Conservation (phyloP, 352 stramenopile species). For the Phytophthora rubi region DNA sequence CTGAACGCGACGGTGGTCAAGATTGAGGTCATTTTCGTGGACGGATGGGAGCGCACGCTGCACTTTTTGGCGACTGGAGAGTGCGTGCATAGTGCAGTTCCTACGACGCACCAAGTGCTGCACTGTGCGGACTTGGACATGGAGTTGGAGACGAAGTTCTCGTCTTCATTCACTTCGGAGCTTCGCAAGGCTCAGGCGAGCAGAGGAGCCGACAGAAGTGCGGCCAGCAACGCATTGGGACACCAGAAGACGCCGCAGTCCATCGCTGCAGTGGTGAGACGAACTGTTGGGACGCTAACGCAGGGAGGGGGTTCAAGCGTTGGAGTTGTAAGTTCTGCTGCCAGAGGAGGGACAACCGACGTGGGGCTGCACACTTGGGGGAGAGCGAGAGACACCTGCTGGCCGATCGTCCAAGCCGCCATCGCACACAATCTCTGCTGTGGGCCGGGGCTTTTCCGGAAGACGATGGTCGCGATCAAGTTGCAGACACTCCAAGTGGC, state of each 20-base stretch:
- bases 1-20: constrained; percentile 26
- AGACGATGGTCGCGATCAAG: constrained; percentile 44
- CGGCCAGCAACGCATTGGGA: constrained; percentile 29
- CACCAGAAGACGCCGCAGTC: constrained; percentile 70
- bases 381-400: constrained; percentile 53
- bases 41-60: constrained; percentile 47
- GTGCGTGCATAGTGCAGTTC: constrained; percentile 47
- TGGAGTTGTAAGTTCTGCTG: not conserved
- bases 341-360: constrained; percentile 53
- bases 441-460: constrained; percentile 40
- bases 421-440: constrained; percentile 47
- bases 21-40: constrained; percentile 49
- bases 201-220: constrained; percentile 40
- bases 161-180: constrained; percentile 10
- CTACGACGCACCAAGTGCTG: constrained; percentile 31
- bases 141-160: constrained; percentile 18
- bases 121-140: constrained; percentile 44
- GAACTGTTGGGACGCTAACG: not conserved
- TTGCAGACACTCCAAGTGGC: constrained; percentile 17
- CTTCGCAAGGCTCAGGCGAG: constrained; percentile 35
- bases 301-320: not conserved
- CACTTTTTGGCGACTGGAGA: constrained; percentile 39
- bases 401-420: constrained; percentile 49
- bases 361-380: constrained; percentile 60
- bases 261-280: constrained; percentile 43